Evolutionary conservation across 108 stramenopile genomes (phyloP).

Genomic region (Cyclotella baltica): DNA sequence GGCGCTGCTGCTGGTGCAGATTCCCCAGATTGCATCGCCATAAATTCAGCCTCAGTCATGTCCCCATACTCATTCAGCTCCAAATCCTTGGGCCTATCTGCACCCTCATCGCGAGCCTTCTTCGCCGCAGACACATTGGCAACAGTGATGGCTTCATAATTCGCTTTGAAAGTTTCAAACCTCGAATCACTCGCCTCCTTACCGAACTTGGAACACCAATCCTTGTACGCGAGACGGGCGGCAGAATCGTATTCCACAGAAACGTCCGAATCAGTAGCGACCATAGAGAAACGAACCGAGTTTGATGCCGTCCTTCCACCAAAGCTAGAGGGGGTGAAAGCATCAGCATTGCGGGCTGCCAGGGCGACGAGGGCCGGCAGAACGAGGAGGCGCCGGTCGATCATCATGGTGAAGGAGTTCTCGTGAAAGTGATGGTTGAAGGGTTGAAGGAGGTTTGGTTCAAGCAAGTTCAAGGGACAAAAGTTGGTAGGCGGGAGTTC

Average conservation of each 20-base stretch:
- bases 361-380: conserved; percentile 60
- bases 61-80: conserved; percentile 85
- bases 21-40: conserved; percentile 52
- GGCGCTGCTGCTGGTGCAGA: conserved; percentile 22
- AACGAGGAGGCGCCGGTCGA: conserved; percentile 52
- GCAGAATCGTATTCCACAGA: conserved; percentile 83
- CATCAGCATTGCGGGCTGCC: conserved; percentile 46
- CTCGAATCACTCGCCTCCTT: conserved; percentile 62
- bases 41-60: conserved; percentile 80
- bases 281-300: conserved; percentile 35
- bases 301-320: conserved; percentile 8
- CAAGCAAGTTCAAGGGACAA: background rate
- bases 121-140: conserved; percentile 86
- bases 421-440: background rate
- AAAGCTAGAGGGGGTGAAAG: conserved; percentile 53
- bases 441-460: background rate
- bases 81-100: conserved; percentile 59
- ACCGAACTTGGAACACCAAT: conserved; percentile 69
- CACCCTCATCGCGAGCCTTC: conserved; percentile 66
- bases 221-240: conserved; percentile 82
- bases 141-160: conserved; percentile 82
- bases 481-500: background rate
- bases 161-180: conserved; percentile 71
- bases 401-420: conserved; percentile 35
- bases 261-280: conserved; percentile 59